A percentile compares a stretch with the other conserved stretches of the same genome.
Evolutionary conservation across 305 asterid genomes (phyloP).

Genomic region (Stenogyne calaminthoides): DNA sequence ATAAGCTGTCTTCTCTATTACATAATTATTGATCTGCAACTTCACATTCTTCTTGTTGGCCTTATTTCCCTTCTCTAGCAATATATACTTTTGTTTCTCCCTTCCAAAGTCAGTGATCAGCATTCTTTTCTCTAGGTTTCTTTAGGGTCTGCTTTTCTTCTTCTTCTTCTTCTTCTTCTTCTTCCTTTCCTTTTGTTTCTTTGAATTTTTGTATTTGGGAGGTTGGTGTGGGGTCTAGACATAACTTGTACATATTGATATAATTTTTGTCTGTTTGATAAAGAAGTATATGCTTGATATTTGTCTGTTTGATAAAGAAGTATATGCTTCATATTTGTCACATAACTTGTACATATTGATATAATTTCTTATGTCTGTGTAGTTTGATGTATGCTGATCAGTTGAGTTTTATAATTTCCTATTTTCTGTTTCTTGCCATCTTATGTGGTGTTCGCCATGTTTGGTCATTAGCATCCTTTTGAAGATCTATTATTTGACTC

Average conservation of each 20-base stretch:
- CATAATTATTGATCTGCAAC: background rate
- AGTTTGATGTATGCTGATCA: conserved; percentile 2
- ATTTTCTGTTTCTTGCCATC: background rate
- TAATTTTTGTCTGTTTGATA: background rate
- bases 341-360: background rate
- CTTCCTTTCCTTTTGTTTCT: background rate
- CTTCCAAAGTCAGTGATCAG: background rate
- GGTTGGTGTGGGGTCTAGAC: background rate
- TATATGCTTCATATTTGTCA: background rate
- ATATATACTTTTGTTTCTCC: background rate
- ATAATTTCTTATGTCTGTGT: conserved; percentile 3
- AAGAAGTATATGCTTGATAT: conserved; percentile 2
- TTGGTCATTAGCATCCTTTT: background rate
- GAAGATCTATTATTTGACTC: background rate
- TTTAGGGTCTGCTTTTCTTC: background rate
- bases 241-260: background rate
- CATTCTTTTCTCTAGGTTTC: conserved; percentile 16
- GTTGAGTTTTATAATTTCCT: background rate
- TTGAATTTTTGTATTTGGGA: background rate
- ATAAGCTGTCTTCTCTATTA: background rate
- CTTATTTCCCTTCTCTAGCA: background rate
- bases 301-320: too few relatives aligned
- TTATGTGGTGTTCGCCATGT: background rate
- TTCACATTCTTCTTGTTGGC: conserved; percentile 3
- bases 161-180: too few relatives aligned